Evolutionary conservation across 2,329 filamentous ascomycete species (phyloP).

Genomic region (Phaeoacremonium minimum): DNA sequence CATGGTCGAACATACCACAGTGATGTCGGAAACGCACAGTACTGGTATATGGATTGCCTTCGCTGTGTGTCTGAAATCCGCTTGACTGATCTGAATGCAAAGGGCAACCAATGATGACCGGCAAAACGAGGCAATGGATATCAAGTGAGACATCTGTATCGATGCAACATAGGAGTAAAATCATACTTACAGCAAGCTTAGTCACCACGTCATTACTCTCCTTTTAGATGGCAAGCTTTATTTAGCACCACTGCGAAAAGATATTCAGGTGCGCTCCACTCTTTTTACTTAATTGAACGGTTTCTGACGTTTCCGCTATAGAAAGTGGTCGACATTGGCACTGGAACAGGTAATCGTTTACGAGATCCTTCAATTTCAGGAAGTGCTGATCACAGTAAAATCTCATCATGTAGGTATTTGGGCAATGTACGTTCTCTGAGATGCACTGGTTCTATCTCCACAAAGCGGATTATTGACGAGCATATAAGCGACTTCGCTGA

Average conservation of each 20-base stretch:
- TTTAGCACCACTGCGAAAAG: constrained; percentile 15
- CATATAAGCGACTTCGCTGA: constrained; percentile 40
- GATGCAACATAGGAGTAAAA: no score
- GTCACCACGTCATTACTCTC: constrained; percentile 19
- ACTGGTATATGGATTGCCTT: no score
- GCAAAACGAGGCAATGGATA: constrained; percentile 24
- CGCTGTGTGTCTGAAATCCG: no score
- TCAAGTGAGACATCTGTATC: constrained; percentile 12
- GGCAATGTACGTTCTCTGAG: constrained; percentile 31
- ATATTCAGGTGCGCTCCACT: constrained; percentile 7
- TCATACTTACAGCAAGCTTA: constrained; percentile 3
- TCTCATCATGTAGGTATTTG: constrained; percentile 31
- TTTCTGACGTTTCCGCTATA: constrained; percentile 1
- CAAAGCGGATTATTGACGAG: neutral
- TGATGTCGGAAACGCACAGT: no score
- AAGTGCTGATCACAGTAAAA: neutral
- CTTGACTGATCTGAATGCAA: no score
- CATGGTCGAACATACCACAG: no score
- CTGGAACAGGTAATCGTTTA: constrained; percentile 38
- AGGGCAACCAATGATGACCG: constrained; percentile 22
- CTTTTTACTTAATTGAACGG: neutral
- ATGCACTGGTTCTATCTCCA: neutral
- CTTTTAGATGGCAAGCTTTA: constrained; percentile 16
- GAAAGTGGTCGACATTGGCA: constrained; percentile 45
- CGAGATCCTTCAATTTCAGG: neutral